Evolutionary conservation across 352 stramenopile genomes (phyloP), one percentile per base, ranked within the genome.

Genomic region (Phytophthora chlamydospora): DNA sequence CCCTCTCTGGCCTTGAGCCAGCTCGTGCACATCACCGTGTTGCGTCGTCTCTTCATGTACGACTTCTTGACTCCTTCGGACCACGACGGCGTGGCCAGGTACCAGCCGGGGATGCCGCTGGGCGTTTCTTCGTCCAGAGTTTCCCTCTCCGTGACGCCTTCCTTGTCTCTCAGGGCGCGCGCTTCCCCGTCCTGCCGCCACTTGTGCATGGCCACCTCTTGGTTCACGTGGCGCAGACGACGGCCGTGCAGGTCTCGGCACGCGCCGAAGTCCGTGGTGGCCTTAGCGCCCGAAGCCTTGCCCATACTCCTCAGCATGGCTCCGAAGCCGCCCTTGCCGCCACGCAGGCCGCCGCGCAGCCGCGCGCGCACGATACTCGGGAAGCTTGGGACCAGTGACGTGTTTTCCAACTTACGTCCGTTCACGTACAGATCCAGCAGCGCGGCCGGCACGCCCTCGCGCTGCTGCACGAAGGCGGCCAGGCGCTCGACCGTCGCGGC

Each of bases 151-250:
- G 70, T 73, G 10, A 93, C 43, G 33, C 73, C 79, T 7, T 80
- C 56, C 31, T 82, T 79, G 39, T 80, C 73, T 32, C 69, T 69
- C 34, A 78, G 62, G 36, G 76, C 71, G 21, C 85, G 83, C 12
- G 62, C 48, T 33, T 81, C 78, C 36, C 61, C 58, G 17, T 92
- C 82, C 40, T 92, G 67, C 13, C 62, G 72, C 87, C 85, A 96
- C 68, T 96, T 94, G 42, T 80, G 68, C 71, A 94, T 84, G 1
- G 82, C 82, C 56, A 96, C 83, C 64, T 96, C 85, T 48, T 96
- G 85, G 65, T 95, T 96, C 64, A 96, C 87, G 45, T 96, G 87
- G 7, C 87, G 85, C 51, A 95, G 68, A 0, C 87, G 80, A 13
- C 87, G 82, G 17, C 87, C 87, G 49, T 92, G 81, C 32, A 95